Conservation (phyloP, 176 grass and related monocot genomes). For the Alopecurus myosuroides region DNA sequence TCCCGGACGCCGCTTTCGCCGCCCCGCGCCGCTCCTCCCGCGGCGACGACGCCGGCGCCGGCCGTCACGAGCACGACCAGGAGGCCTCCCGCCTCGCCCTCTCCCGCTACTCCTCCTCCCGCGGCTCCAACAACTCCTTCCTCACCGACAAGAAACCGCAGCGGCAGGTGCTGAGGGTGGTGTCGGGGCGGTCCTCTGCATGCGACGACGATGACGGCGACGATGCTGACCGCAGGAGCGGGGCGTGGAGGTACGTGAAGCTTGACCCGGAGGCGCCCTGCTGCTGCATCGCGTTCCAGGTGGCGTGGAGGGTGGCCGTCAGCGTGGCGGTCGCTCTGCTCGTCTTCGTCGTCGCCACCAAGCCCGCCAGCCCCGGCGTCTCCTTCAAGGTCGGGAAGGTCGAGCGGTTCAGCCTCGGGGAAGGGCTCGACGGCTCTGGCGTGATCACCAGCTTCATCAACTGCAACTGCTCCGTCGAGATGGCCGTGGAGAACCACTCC, state of each 20-base stretch:
- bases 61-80: constrained; percentile 21
- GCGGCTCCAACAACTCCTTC: constrained; percentile 84
- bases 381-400: constrained; percentile 49
- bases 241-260: constrained; percentile 63
- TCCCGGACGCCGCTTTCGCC: constrained; percentile 40
- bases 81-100: constrained; percentile 63
- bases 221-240: constrained; percentile 1
- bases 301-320: constrained; percentile 62
- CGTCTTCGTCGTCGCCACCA: constrained; percentile 76
- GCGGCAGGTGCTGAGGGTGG: constrained; percentile 34
- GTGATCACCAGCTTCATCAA: constrained; percentile 78
- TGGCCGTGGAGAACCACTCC: constrained; percentile 80
- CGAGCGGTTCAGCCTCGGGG: constrained; percentile 71
- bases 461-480: constrained; percentile 80
- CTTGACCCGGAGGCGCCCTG: constrained; percentile 60
- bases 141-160: constrained; percentile 48
- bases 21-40: constrained; percentile 13
- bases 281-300: constrained; percentile 71
- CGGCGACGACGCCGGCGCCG: not conserved
- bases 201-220: constrained; percentile 1
- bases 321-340: constrained; percentile 60
- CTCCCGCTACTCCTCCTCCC: constrained; percentile 90
- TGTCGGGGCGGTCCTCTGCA: constrained; percentile 26
- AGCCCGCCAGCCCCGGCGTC: constrained; percentile 43
- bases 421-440: constrained; percentile 74